Percentiles rank a stretch among this genome's conserved stretches.
Evolutionary conservation across 805 yeast genomes (phyloP).

Genomic region (Yarrowia sp.): DNA sequence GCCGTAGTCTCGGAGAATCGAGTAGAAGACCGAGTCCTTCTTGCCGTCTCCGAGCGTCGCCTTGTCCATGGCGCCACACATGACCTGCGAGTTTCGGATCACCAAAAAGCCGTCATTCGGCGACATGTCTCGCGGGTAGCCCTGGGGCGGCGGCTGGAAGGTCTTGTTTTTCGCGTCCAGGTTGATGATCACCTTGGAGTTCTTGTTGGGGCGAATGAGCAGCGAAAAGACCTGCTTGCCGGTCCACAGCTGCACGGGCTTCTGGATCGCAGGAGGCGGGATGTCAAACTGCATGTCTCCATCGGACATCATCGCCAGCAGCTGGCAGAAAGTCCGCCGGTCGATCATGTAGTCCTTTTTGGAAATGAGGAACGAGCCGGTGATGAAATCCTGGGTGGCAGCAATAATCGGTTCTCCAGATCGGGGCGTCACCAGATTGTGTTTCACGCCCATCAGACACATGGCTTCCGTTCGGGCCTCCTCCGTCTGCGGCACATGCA

Average conservation of each 20-base stretch:
- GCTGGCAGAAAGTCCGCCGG: slow-evolving; percentile 80
- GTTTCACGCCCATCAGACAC: slow-evolving; percentile 96
- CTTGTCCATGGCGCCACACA: slow-evolving; percentile 97
- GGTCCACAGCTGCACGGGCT: slow-evolving; percentile 92
- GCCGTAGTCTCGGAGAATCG: slow-evolving; percentile 95
- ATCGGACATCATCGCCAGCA: slow-evolving; percentile 95
- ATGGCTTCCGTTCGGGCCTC: slow-evolving; percentile 99
- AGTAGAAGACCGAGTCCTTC: slow-evolving; percentile 93
- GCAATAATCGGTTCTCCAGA: slow-evolving; percentile 99
- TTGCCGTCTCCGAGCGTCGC: slow-evolving; percentile 97
- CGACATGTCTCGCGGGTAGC: slow-evolving; percentile 90
- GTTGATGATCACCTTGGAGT: slow-evolving; percentile 82
- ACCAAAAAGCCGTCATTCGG: slow-evolving; percentile 95
- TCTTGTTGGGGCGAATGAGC: slow-evolving; percentile 79
- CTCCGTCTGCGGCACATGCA: slow-evolving; percentile 98
- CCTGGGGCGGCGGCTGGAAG: slow-evolving; percentile 73
- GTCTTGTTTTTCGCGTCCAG: slow-evolving; percentile 95
- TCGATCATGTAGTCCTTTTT: slow-evolving; percentile 93
- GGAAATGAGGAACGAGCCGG: slow-evolving; percentile 92
- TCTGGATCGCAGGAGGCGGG: slow-evolving; percentile 93
- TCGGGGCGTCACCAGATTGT: slow-evolving; percentile 91
- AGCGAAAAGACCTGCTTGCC: slow-evolving; percentile 95
- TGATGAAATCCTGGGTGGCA: slow-evolving; percentile 98
- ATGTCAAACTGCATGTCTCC: slow-evolving; percentile 85
- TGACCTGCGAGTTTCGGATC: slow-evolving; percentile 84